These are phyloP conservation scores for Bondarzewia mesenterica DNA, from an alignment of 1,284 basidiomycete genomes.

Conservation along the genomic window DNA sequence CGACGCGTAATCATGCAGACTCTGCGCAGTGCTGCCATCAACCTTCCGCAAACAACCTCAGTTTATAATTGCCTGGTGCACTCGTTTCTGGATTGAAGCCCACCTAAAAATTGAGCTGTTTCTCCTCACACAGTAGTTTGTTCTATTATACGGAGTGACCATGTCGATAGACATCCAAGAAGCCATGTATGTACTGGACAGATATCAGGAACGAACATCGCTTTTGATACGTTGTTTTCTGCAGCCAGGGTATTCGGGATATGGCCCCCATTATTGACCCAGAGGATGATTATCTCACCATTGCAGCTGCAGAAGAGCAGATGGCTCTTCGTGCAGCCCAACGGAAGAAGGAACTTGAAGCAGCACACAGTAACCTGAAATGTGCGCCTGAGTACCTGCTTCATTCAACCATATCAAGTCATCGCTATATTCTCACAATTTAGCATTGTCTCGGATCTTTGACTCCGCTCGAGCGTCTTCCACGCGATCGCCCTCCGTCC, in stretches of 20 bases:
- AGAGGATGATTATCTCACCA: constrained; percentile 66
- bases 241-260: constrained; percentile 55
- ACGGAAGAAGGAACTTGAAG: constrained; percentile 57
- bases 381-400: constrained; percentile 25
- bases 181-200: constrained; percentile 1
- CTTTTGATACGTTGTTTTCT: neutral
- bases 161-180: neutral
- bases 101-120: too few species aligned
- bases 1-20: too few species aligned
- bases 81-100: too few species aligned
- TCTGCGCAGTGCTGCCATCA: too few species aligned
- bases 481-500: constrained; percentile 57
- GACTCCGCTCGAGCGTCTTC: constrained; percentile 66
- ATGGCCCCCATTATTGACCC: constrained; percentile 66
- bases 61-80: too few species aligned
- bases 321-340: constrained; percentile 46
- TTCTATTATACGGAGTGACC: too few species aligned
- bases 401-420: neutral
- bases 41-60: too few species aligned
- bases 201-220: neutral
- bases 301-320: constrained; percentile 61
- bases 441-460: constrained; percentile 56
- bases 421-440: neutral
- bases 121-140: too few species aligned
- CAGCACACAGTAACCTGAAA: constrained; percentile 53